These are phyloP conservation scores for Friedmanniomyces simplex DNA, from an alignment of 495 filamentous ascomycete genomes.

Conservation along the genomic window DNA sequence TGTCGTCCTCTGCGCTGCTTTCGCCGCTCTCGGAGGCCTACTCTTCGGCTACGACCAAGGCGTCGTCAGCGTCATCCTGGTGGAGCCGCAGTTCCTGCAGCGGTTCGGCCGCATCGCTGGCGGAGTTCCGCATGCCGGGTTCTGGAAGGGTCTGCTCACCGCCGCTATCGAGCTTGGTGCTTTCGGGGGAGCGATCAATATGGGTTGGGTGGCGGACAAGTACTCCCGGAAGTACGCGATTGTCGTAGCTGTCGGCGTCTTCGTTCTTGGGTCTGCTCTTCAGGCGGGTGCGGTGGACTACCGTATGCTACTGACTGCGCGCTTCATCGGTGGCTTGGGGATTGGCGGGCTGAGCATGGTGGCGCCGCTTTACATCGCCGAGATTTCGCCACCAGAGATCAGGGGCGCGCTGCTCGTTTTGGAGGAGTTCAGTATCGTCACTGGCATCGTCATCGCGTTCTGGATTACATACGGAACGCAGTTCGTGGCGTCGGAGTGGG, in stretches of 20 bases:
- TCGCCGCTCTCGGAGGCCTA: slow-evolving; percentile 46
- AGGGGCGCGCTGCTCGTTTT: slow-evolving; percentile 29
- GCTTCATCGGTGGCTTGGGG: slow-evolving; percentile 51
- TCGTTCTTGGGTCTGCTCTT: slow-evolving; percentile 43
- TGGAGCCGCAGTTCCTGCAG: slow-evolving; percentile 47
- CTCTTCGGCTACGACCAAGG: slow-evolving; percentile 48
- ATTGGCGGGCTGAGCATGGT: slow-evolving; percentile 42
- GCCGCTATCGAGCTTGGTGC: slow-evolving; percentile 53
- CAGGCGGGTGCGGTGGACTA: slow-evolving; percentile 47
- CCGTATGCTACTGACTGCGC: slow-evolving; percentile 47
- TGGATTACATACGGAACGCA: slow-evolving; percentile 30
- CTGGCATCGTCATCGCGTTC: slow-evolving; percentile 31
- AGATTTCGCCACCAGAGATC: slow-evolving; percentile 29
- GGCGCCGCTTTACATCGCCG: slow-evolving; percentile 29
- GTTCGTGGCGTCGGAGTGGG: slow-evolving; percentile 21
- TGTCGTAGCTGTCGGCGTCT: slow-evolving; percentile 45
- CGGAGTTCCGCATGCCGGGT: slow-evolving; percentile 37
- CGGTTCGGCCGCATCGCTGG: slow-evolving; percentile 39
- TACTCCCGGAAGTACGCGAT: slow-evolving; percentile 49
- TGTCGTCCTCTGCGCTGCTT: slow-evolving; percentile 43
- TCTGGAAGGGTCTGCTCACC: slow-evolving; percentile 50
- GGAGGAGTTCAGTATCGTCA: slow-evolving; percentile 28
- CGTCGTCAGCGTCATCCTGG: slow-evolving; percentile 47
- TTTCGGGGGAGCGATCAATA: slow-evolving; percentile 41
- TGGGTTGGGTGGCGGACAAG: slow-evolving; percentile 50